These are phyloP conservation scores for Talaromyces atroroseus DNA, from an alignment of 2,329 filamentous ascomycete species.

Conservation along the genomic window DNA sequence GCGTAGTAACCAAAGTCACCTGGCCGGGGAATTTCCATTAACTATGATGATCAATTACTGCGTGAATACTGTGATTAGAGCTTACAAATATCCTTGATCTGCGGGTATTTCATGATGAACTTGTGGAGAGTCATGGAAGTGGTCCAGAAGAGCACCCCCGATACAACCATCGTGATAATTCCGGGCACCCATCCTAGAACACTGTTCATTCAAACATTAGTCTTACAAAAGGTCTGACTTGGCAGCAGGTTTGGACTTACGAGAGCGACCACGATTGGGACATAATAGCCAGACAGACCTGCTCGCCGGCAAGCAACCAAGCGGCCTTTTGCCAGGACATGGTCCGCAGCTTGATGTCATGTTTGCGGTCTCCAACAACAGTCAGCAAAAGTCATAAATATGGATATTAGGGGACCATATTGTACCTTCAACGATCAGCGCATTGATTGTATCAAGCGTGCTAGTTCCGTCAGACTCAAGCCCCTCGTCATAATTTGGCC, in stretches of 20 bases:
- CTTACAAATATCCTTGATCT: constrained; percentile 47
- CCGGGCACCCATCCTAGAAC: constrained; percentile 46
- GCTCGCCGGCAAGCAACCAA: constrained; percentile 45
- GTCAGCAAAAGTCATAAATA: neutral
- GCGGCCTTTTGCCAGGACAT: constrained; percentile 51
- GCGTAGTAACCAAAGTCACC: constrained; percentile 46
- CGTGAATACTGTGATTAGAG: neutral
- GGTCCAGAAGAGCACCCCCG: constrained; percentile 45
- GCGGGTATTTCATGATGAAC: constrained; percentile 49
- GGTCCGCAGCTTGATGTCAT: constrained; percentile 50
- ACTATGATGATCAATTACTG: neutral
- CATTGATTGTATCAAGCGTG: constrained; percentile 19
- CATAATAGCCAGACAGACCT: constrained; percentile 50
- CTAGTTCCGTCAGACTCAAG: constrained; percentile 8
- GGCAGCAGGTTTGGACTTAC: constrained; percentile 21
- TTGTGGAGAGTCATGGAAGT: constrained; percentile 49
- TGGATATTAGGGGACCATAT: neutral
- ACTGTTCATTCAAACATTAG: constrained; percentile 16
- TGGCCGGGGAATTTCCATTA: constrained; percentile 4
- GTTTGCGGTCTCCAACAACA: constrained; percentile 33
- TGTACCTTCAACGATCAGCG: constrained; percentile 26
- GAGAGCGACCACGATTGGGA: constrained; percentile 48
- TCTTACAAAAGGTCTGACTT: neutral
- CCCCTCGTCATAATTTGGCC: neutral
- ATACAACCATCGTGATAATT: constrained; percentile 44